Percentiles rank a stretch among this genome's conserved stretches.
phyloP scores from a whole-genome alignment of 2,329 filamentous ascomycete genomes.

The Cadophora sp. region DNA sequence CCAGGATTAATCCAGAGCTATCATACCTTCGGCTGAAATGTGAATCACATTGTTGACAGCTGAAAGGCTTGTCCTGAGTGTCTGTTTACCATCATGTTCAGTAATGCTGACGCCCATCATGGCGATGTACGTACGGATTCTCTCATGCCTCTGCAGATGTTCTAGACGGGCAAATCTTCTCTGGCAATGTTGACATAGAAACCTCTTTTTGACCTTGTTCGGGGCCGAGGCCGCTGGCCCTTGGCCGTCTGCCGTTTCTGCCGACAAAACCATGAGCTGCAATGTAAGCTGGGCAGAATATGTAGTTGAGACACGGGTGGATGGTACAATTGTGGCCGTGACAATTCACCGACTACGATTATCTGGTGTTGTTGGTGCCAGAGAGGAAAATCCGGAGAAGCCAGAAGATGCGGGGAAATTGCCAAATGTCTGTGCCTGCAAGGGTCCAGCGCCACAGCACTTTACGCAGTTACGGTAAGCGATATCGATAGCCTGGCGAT shows the following conservation, averaged over 20 bases:
- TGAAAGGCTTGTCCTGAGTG: constrained; percentile 70
- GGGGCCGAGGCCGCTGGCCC: not conserved
- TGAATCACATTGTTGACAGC: constrained; percentile 63
- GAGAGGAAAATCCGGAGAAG: not conserved
- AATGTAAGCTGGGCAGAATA: not conserved
- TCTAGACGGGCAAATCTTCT: constrained; percentile 69
- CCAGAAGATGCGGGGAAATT: constrained; percentile 2
- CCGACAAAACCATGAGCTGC: not conserved
- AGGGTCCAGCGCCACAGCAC: not conserved
- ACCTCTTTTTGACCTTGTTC: constrained; percentile 22
- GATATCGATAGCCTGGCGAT: too few relatives aligned
- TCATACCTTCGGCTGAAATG: constrained; percentile 67
- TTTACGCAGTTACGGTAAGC: too few relatives aligned
- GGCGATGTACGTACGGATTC: constrained; percentile 51
- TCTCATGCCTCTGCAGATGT: constrained; percentile 68
- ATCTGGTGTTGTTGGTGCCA: not conserved
- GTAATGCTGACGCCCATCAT: not conserved
- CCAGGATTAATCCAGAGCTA: constrained; percentile 40
- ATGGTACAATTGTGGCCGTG: too few relatives aligned
- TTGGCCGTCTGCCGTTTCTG: not conserved
- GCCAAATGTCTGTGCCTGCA: not conserved
- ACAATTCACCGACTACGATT: not conserved
- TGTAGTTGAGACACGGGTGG: too few relatives aligned
- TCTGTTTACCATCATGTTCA: constrained; percentile 42
- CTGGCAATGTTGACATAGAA: constrained; percentile 63